Conservation (phyloP, 2,329 filamentous ascomycete genomes). For the Penicillium freii region DNA sequence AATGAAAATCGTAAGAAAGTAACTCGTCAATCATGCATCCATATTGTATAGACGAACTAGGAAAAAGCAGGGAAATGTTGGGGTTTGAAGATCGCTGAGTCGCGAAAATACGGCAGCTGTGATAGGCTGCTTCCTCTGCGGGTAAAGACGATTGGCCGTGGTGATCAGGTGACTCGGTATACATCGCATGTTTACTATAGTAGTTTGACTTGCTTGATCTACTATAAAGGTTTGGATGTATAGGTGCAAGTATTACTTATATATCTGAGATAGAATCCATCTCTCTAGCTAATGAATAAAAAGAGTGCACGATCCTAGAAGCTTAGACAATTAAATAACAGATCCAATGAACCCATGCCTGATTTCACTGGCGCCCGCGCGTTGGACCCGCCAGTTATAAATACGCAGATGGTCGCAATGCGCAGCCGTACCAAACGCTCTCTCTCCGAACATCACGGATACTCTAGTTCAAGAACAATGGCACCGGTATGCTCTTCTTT, state of each 20-base stretch:
- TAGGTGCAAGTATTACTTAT: neutral
- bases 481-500: slow-evolving; percentile 33
- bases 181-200: neutral
- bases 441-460: neutral
- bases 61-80: slow-evolving; percentile 12
- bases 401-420: neutral
- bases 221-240: too few species aligned
- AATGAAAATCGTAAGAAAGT: slow-evolving; percentile 12
- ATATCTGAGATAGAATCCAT: neutral
- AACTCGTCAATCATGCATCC: slow-evolving; percentile 15
- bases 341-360: neutral
- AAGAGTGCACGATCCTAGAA: too few species aligned
- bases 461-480: slow-evolving; percentile 17
- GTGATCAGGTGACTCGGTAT: neutral
- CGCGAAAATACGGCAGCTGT: slow-evolving; percentile 12
- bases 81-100: slow-evolving; percentile 14
- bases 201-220: neutral
- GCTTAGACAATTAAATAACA: neutral
- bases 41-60: slow-evolving; percentile 5
- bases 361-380: neutral
- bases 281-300: neutral
- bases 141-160: neutral
- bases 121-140: slow-evolving; percentile 13
- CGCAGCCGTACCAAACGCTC: neutral
- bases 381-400: neutral